A percentile compares a stretch with the other conserved stretches of the same genome.
Evolutionary conservation across 176 grass and related monocot genomes (phyloP).

Genomic region (Zizania latifolia): DNA sequence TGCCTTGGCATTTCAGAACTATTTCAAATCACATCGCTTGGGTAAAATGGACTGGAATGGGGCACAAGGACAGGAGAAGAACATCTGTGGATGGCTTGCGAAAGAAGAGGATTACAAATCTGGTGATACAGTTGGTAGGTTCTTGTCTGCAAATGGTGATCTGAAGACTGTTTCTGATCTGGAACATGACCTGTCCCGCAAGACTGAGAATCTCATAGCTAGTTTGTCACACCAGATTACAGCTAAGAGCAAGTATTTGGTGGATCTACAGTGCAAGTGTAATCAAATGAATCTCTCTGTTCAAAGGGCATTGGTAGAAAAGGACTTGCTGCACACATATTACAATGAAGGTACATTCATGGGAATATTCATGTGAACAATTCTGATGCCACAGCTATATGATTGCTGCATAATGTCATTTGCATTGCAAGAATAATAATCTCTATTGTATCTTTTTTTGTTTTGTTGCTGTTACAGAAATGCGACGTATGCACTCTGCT

Average conservation of each 20-base stretch:
- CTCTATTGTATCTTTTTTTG: not conserved
- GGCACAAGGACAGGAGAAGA: not conserved
- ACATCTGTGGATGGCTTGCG: conserved; percentile 41
- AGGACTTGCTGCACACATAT: conserved; percentile 21
- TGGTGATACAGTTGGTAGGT: conserved; percentile 27
- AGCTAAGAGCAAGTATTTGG: conserved; percentile 33
- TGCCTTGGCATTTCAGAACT: conserved; percentile 47
- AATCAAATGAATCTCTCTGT: conserved; percentile 42
- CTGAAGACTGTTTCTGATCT: conserved; percentile 42
- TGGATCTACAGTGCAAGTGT: conserved; percentile 34
- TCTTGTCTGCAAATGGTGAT: conserved; percentile 36
- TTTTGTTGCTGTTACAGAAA: conserved; percentile 31
- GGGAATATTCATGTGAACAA: not conserved
- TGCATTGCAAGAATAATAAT: not conserved
- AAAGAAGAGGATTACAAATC: conserved; percentile 40
- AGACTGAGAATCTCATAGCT: conserved; percentile 39
- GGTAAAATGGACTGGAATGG: conserved; percentile 47
- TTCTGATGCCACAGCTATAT: not conserved
- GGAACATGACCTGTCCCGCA: conserved; percentile 24
- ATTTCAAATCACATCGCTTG: conserved; percentile 22
- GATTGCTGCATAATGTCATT: not conserved
- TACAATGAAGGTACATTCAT: conserved; percentile 44
- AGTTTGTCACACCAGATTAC: conserved; percentile 36
- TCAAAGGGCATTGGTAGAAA: conserved; percentile 45
- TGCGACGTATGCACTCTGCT: conserved; percentile 35